Percentiles rank a stretch among this genome's conserved stretches.
These are phyloP conservation scores for Colletotrichum graminicola DNA, from an alignment of 2,329 filamentous ascomycete genomes.

Conservation along the genomic window DNA sequence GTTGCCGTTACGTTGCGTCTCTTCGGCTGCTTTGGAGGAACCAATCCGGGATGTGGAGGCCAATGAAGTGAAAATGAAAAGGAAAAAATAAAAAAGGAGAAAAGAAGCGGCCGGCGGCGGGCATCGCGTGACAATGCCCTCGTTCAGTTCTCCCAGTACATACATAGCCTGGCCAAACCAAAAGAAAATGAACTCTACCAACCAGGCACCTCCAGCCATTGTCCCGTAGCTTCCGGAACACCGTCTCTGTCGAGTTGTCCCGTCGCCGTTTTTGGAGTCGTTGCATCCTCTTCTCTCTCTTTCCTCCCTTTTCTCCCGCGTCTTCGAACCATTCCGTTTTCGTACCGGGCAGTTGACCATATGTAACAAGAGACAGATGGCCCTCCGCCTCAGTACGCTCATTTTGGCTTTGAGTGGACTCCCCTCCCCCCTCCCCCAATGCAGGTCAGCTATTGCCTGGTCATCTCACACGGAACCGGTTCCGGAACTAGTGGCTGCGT, in stretches of 20 bases:
- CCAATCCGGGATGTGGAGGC: neutral
- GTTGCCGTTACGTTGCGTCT: neutral
- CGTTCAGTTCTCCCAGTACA: neutral
- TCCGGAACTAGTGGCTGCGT: neutral
- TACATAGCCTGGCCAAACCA: neutral
- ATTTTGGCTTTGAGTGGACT: neutral
- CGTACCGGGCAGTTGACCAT: neutral
- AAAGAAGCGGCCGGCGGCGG: neutral
- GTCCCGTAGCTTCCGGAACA: neutral
- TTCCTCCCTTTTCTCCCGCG: neutral
- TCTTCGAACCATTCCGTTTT: neutral
- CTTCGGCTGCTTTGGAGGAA: neutral
- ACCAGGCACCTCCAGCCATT: neutral
- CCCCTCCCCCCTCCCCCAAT: too few species aligned
- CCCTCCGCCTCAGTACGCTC: neutral
- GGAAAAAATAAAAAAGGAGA: too few species aligned
- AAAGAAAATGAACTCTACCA: neutral
- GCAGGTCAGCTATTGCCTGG: neutral
- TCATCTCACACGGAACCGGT: neutral
- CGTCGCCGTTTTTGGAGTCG: neutral
- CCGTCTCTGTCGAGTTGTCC: neutral
- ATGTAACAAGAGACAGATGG: neutral
- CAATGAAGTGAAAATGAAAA: neutral
- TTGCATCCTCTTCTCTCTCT: neutral
- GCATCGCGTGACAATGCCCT: neutral